Evolutionary conservation across 768 basidiomycete genomes (phyloP), one percentile per base, ranked within the genome.

Genomic region (Lactarius sp.): DNA sequence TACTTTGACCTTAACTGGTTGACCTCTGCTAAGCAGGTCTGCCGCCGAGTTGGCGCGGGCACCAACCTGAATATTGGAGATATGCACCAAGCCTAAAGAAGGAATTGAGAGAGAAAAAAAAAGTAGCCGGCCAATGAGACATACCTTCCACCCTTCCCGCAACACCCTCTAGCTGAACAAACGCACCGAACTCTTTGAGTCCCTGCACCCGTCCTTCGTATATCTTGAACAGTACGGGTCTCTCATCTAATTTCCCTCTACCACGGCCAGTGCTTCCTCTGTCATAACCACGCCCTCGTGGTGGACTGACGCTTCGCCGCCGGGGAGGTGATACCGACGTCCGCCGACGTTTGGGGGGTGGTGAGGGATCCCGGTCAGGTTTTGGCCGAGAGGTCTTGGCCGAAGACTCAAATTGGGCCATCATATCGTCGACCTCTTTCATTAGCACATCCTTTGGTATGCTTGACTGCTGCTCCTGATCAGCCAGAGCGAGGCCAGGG

Each of bases 151-250:
- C 86, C 33, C 94, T 80, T 12, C 94, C 94, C 14, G 78, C 76
- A 52, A 98, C 77, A 34, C 96, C 96, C 66, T 99, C 95, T 6
- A 99, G 75, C 37, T 83, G 82, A 46, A 97, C 88, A 70, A 99
- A 99, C 0, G 93, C 95, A 58, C 97, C 97, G 73, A 98, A 99
- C 64, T 99, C 97, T 75, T 92, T 93, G 69, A 97, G 69, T 13
- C 90, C 86, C 1, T 88, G 81, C 33, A 98, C 86, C 66, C 84
- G 86, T 8, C 96, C 97, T 57, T 82, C 80, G 75, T 98, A 99
- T 37, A 98, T 93, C 79, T 98, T 98, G 84, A 87, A 98, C 50
- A 97, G 73, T 3, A 98, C 77, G 0, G 97, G 94, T 54, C 80
- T 80, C 49, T 95, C 92, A 71, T 99, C 96, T 42, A 88, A 56